Conservation (phyloP, 1,284 basidiomycete genomes). For the Neonothopanus nambi region DNA sequence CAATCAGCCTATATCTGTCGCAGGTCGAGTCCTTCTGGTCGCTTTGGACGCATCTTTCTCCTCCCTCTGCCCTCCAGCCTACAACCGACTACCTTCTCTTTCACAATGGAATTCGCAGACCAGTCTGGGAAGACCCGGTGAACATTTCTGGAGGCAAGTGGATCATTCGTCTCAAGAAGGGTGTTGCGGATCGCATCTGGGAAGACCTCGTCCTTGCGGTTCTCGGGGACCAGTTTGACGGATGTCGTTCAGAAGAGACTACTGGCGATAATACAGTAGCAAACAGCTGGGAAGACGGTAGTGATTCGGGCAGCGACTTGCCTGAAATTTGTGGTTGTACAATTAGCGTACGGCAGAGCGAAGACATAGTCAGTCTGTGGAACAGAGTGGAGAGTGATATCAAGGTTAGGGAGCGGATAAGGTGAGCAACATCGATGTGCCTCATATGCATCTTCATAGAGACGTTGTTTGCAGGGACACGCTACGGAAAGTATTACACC, state of each 20-base stretch:
- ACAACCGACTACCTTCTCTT: conserved; percentile 88
- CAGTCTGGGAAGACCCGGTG: conserved; percentile 89
- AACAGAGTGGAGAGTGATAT: conserved; percentile 69
- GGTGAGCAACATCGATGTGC: conserved; percentile 44
- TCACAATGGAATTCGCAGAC: conserved; percentile 76
- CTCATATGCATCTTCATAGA: background rate
- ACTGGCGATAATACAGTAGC: conserved; percentile 23
- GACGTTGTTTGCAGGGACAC: conserved; percentile 52
- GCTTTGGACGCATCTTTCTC: conserved; percentile 76
- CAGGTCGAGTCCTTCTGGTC: conserved; percentile 86
- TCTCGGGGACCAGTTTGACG: conserved; percentile 78
- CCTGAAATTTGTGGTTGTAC: conserved; percentile 85
- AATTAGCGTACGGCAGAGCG: conserved; percentile 79
- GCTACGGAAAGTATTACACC: conserved; percentile 63
- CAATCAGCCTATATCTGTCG: conserved; percentile 6
- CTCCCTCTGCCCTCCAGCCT: conserved; percentile 70
- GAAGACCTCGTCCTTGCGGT: conserved; percentile 79
- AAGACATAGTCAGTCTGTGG: conserved; percentile 83
- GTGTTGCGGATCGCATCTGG: conserved; percentile 80
- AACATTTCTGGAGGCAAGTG: conserved; percentile 90
- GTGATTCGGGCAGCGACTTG: conserved; percentile 46
- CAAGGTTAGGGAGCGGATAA: conserved; percentile 70
- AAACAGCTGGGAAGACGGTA: conserved; percentile 36
- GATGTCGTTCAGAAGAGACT: conserved; percentile 44
- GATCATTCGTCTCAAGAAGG: conserved; percentile 85